Evolutionary conservation across 179 eudicot genomes (phyloP).

Genomic region (Beta lomatogona): DNA sequence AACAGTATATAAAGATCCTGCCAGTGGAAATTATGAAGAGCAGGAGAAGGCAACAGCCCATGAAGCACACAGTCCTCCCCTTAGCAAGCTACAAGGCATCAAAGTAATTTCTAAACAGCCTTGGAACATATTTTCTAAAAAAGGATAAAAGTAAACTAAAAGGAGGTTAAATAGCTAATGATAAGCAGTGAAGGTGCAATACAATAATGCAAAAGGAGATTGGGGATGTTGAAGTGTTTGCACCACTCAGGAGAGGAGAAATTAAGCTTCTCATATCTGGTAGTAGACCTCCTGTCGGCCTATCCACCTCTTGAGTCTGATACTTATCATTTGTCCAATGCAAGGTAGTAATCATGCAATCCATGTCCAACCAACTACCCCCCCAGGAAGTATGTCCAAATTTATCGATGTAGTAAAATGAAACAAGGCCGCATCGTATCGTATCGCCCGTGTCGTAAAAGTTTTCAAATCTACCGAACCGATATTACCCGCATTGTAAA

Average conservation of each 20-base stretch:
- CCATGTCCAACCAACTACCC: too few species aligned
- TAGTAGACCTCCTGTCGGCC: too few species aligned
- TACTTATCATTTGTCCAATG: too few species aligned
- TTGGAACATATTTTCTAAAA: neutral
- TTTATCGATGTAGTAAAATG: too few species aligned
- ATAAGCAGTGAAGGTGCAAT: neutral
- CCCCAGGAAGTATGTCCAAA: too few species aligned
- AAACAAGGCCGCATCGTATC: too few species aligned
- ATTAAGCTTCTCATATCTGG: neutral
- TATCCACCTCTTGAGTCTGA: too few species aligned
- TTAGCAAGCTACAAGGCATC: neutral
- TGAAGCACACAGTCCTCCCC: neutral
- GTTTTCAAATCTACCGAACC: too few species aligned
- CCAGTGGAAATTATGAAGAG: neutral
- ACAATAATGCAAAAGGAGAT: neutral
- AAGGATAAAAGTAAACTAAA: neutral
- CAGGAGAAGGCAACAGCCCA: neutral
- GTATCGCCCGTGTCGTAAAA: too few species aligned
- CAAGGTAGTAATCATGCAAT: too few species aligned
- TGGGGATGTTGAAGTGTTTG: neutral
- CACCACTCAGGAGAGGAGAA: neutral
- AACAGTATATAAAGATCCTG: neutral
- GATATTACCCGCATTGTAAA: too few species aligned
- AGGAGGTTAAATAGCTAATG: neutral
- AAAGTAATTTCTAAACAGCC: neutral